Percentiles rank a stretch among this genome's conserved stretches.
Conservation (phyloP, 2,329 filamentous ascomycete genomes). For the Botryotinia globosa region DNA sequence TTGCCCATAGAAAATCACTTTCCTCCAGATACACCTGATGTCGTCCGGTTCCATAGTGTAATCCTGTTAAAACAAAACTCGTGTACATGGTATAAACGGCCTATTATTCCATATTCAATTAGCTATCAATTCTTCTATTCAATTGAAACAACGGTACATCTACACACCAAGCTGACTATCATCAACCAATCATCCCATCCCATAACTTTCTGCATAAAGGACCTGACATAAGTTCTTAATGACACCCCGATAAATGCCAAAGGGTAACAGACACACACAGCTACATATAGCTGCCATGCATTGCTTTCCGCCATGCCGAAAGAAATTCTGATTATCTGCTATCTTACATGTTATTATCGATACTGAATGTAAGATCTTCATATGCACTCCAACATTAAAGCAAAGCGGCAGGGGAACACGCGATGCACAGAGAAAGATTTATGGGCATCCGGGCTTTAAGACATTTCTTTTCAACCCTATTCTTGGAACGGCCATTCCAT, state of each 20-base stretch:
- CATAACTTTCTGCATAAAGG: background rate
- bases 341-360: background rate
- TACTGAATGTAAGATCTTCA: background rate
- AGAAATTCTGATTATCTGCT: background rate
- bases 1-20: background rate
- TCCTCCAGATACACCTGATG: background rate
- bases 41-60: background rate
- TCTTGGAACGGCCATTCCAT: background rate
- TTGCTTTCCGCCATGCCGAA: background rate
- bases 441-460: background rate
- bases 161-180: background rate
- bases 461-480: background rate
- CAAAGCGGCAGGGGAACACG: background rate
- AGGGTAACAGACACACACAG: background rate
- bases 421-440: background rate
- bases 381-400: background rate
- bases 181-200: slow-evolving; percentile 12
- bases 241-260: background rate
- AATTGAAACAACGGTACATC: background rate
- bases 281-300: slow-evolving; percentile 3
- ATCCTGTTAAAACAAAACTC: background rate
- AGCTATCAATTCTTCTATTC: background rate
- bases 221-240: slow-evolving; percentile 40
- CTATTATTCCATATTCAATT: background rate
- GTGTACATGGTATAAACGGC: background rate